Percentiles rank a stretch among this genome's conserved stretches.
phyloP scores from a whole-genome alignment of 352 stramenopile species.

The Phytophthora agathidicida region DNA sequence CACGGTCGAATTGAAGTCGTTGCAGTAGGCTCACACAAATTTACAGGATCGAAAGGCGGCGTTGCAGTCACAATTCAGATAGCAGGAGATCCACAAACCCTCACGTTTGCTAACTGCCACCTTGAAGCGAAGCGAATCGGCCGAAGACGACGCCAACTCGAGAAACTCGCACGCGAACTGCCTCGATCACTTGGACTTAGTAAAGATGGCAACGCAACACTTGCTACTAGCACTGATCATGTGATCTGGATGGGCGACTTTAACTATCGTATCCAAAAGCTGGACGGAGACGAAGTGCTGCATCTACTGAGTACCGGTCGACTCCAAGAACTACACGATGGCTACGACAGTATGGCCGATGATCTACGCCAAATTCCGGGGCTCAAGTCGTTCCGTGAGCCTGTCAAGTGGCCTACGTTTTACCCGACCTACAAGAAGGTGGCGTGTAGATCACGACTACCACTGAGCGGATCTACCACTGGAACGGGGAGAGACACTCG shows the following conservation, averaged over 20 bases:
- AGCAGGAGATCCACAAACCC: conserved; percentile 44
- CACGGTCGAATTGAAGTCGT: conserved; percentile 50
- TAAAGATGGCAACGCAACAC: conserved; percentile 4
- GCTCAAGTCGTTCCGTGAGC: conserved; percentile 55
- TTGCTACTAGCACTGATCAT: conserved; percentile 72
- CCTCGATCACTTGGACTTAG: conserved; percentile 42
- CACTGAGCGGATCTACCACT: conserved; percentile 32
- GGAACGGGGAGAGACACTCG: conserved; percentile 33
- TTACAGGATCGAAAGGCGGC: conserved; percentile 70
- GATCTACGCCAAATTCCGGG: conserved; percentile 48
- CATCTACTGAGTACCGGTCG: conserved; percentile 43
- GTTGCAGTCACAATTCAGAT: conserved; percentile 58
- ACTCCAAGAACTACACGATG: conserved; percentile 65
- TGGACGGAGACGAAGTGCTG: conserved; percentile 58
- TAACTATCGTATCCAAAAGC: conserved; percentile 70
- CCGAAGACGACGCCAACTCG: conserved; percentile 59
- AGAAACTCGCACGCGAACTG: conserved; percentile 49
- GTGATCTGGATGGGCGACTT: conserved; percentile 86
- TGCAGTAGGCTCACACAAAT: conserved; percentile 60
- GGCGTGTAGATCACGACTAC: conserved; percentile 32
- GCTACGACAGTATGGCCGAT: conserved; percentile 69
- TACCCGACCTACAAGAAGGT: conserved; percentile 85
- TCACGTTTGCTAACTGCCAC: conserved; percentile 77
- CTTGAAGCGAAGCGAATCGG: conserved; percentile 66
- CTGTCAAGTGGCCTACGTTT: conserved; percentile 71